phyloP scores from a whole-genome alignment of 2,329 filamentous ascomycete genomes.

The Aureobasidium mangrovei region DNA sequence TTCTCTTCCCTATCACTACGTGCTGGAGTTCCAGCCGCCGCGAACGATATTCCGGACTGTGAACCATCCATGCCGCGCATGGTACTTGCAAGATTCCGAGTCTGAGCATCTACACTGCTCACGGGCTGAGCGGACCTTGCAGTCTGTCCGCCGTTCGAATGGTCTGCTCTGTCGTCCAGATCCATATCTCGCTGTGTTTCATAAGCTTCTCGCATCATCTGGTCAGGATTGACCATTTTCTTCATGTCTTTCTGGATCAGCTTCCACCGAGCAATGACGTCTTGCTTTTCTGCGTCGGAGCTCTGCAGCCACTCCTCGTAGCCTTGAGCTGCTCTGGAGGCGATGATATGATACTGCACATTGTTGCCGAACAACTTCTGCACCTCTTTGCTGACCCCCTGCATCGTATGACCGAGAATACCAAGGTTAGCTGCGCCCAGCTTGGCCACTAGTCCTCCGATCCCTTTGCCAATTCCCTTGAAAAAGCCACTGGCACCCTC shows the following conservation, averaged over 20 bases:
- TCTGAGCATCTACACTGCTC: neutral
- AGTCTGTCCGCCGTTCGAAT: neutral
- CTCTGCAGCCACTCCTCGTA: conserved; percentile 51
- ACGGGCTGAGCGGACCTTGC: neutral
- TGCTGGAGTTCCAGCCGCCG: neutral
- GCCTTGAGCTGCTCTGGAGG: conserved; percentile 63
- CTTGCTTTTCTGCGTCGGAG: conserved; percentile 48
- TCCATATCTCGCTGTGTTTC: neutral
- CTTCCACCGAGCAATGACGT: conserved; percentile 56
- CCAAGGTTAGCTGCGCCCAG: conserved; percentile 50
- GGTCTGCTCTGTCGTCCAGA: neutral
- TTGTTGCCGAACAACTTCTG: conserved; percentile 57
- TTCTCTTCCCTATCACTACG: neutral
- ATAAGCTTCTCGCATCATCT: conserved; percentile 25
- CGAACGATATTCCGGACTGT: neutral
- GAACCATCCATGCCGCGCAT: neutral
- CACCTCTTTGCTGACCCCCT: conserved; percentile 62
- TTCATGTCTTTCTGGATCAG: conserved; percentile 46
- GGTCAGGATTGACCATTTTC: conserved; percentile 43
- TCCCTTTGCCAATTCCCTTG: conserved; percentile 70
- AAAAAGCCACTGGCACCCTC: conserved; percentile 56
- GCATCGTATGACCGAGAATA: conserved; percentile 57
- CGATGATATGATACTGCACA: conserved; percentile 65
- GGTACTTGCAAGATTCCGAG: neutral
- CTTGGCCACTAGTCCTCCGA: conserved; percentile 68